Conservation (phyloP, 2,329 filamentous ascomycete species). For the Penicillium hesseltinei region DNA sequence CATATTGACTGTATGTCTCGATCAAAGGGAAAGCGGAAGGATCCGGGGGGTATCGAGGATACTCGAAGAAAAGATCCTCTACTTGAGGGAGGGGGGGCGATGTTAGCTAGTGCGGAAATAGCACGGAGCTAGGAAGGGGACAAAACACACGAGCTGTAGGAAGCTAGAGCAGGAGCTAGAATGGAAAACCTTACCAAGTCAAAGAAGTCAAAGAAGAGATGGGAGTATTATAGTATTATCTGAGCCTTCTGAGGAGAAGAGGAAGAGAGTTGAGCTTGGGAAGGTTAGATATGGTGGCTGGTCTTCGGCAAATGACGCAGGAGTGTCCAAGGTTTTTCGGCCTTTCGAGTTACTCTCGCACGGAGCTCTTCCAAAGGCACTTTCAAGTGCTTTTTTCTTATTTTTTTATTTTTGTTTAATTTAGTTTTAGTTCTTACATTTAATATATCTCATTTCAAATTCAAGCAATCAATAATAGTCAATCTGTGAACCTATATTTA, state of each 20-base stretch:
- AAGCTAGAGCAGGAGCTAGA: neutral
- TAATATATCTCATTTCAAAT: neutral
- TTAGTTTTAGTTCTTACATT: neutral
- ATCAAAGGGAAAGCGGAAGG: conserved; percentile 5
- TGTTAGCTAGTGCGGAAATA: conserved; percentile 9
- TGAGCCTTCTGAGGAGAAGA: conserved; percentile 1
- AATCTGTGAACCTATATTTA: neutral
- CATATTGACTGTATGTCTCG: conserved; percentile 28
- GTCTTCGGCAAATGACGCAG: conserved; percentile 9
- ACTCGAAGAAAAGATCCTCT: conserved; percentile 15
- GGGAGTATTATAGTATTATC: neutral
- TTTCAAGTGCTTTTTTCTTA: neutral
- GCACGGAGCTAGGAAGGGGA: neutral
- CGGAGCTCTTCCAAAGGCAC: neutral
- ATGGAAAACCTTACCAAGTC: conserved; percentile 5
- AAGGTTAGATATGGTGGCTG: conserved; percentile 17
- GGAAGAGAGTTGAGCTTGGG: conserved; percentile 3
- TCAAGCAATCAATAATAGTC: neutral
- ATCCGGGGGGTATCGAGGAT: conserved; percentile 1
- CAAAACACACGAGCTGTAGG: neutral
- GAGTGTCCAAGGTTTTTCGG: neutral
- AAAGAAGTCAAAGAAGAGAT: neutral
- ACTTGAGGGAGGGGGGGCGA: neutral
- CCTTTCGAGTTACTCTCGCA: neutral
- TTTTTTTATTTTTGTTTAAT: neutral